These are phyloP conservation scores for Jatropha podagrica DNA, from an alignment of 441 rosid genomes.

Conservation along the genomic window DNA sequence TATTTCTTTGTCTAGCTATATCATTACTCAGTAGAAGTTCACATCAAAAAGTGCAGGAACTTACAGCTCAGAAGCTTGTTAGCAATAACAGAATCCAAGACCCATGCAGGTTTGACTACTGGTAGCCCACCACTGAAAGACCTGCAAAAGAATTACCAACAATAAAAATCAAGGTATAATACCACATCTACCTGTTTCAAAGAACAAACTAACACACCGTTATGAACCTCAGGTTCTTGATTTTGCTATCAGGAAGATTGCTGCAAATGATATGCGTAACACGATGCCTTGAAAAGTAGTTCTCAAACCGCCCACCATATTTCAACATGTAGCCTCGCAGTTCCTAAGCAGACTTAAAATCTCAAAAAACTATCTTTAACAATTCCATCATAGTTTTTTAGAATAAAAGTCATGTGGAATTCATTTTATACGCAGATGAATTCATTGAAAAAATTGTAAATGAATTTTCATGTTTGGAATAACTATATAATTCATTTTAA, in stretches of 20 bases:
- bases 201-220: constrained; percentile 10
- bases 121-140: constrained; percentile 92
- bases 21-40: constrained; percentile 6
- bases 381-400: neutral
- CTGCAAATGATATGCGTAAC: constrained; percentile 90
- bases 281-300: constrained; percentile 76
- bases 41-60: constrained; percentile 30
- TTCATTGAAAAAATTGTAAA: too few relatives aligned
- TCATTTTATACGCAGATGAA: too few relatives aligned
- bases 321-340: constrained; percentile 65
- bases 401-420: too few relatives aligned
- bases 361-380: constrained; percentile 8
- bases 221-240: constrained; percentile 73
- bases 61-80: constrained; percentile 82
- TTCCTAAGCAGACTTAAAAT: constrained; percentile 45
- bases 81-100: constrained; percentile 74
- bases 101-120: constrained; percentile 91
- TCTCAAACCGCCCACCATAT: constrained; percentile 76
- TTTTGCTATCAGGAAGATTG: constrained; percentile 86
- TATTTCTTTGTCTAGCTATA: neutral
- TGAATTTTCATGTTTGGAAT: too few relatives aligned
- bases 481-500: too few relatives aligned
- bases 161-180: neutral
- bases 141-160: constrained; percentile 37
- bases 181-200: neutral